Evolutionary conservation across 257 asterid species (phyloP), one percentile per base, ranked within the genome.

Genomic region (Gentiana macrophylla): DNA sequence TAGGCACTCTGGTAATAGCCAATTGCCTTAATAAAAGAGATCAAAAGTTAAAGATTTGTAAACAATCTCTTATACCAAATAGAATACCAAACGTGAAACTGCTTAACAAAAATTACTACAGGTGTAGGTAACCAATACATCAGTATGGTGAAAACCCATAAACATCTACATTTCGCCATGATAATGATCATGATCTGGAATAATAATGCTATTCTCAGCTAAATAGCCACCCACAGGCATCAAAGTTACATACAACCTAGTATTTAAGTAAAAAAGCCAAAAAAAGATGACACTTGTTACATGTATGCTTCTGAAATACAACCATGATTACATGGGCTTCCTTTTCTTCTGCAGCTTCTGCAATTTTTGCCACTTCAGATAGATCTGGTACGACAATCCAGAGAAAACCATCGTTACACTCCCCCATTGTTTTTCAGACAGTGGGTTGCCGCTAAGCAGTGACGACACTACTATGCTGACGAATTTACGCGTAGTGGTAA

Each of bases 381-480:
- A 92, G 65, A 88, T 92, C 72, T 88, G 94, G 75, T 83, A 92
- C 0, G 98, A 85, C 56, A 92, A 71, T 44, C 98, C 97, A 1
- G 97, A 78, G 78, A 92, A 92, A 55, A 92, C 98, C 98, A 92
- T 92, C 15, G 51, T 7, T 10, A 91, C 94, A 34, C 98, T 88
- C 32, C 79, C 84, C 98, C 98, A 88, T 67, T 92, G 98, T 60
- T 79, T 83, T 54, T 62, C 24, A 0, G 97, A 92, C 53, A 92
- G 80, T 36, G 97, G 94, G 56, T 88, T 92, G 58, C 98, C 97
- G 13, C 95, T 84, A 56, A 83, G 70, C 52, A 92, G 54, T 4
- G 98, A 92, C 37, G 97, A 88, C 53, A 92, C 95, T 34, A 85
- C 95, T 32, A 92, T 92, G 94, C 98, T 92, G 67, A 88, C 98